Base-by-base conservation (phyloP, 192 early-diverging fungal species). In the Phlyctochytrium planicorne region DNA sequence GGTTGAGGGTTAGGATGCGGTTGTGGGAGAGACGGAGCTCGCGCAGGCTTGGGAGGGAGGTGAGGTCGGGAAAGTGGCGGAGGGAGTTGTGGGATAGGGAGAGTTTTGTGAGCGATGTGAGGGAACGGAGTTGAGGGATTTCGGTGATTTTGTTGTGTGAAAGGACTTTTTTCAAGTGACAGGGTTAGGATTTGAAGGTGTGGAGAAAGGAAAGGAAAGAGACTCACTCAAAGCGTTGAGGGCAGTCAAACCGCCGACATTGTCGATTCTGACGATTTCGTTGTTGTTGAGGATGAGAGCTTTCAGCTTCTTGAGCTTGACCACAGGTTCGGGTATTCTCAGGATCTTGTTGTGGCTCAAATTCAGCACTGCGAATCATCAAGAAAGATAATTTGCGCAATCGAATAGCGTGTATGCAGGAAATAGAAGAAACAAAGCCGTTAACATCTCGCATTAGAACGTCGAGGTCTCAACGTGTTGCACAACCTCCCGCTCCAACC, bases 261-360 rank as follows among this genome's bases (percentile, higher is more conserved):
- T 79, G 59, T 92, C 90, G 32, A 93, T 80, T 29, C 71, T 66
- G 27, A 73, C 67, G 59, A 93, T 87, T 30, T 75, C 69, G 79
- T 94, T 94, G 73, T 93, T 78, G 65, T 89, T 90, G 24, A 93
- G 77, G 34, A 94, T 88, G 14, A 94, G 67, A 1, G 93, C 93
- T 59, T 91, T 91, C 25, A 94, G 77, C 30, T 81, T 64, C n/a
- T 66, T 81, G 25, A 86, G 80, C 14, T 77, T 82, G 16, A 76
- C 62, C 17, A 89, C 72, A 59, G 87, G 74, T 23, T 70, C 67
- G 10, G 86, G 84, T 17, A 94, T 86, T 32, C 78, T 71, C 20
- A 78, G 83, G 34, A 84, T 66, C 34, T 84, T 65, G 70, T 94
- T 94, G 63, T 86, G 80, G 60, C 80, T 82, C 63, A 91, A 73